Percentiles rank a stretch among this genome's conserved stretches.
Evolutionary conservation across 164 flowering plant genomes (phyloP).

Genomic region (Tinospora cordifolia): DNA sequence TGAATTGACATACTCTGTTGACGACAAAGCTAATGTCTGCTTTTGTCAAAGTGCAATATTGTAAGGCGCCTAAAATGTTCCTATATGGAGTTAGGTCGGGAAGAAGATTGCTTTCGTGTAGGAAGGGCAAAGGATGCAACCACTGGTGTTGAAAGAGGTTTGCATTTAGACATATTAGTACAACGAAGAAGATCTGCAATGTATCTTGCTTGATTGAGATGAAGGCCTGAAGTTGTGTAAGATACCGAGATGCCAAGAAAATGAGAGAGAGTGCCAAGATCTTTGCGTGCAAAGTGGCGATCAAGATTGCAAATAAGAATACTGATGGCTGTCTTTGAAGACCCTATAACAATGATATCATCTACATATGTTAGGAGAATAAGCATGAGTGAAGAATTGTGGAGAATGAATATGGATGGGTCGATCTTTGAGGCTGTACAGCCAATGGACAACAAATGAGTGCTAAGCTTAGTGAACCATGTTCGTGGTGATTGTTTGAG

Average conservation of each 20-base stretch:
- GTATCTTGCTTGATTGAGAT: too few species aligned
- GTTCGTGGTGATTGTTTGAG: slow-evolving; percentile 3
- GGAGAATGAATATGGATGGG: neutral
- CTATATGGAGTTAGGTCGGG: neutral
- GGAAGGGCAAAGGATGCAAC: too few species aligned
- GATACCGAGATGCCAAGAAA: too few species aligned
- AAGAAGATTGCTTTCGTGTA: neutral
- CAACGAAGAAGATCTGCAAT: neutral
- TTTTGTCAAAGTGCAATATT: neutral
- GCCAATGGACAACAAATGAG: neutral
- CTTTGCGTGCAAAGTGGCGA: too few species aligned
- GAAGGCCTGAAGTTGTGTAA: too few species aligned
- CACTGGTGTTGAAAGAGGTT: neutral
- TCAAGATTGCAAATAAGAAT: neutral
- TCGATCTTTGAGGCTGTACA: neutral
- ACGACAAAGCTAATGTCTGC: neutral
- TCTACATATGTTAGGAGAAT: neutral
- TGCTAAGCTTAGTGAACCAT: neutral
- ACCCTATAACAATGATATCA: neutral
- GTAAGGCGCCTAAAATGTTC: neutral
- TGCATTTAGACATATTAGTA: neutral
- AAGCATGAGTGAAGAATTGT: too few species aligned
- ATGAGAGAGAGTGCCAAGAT: too few species aligned
- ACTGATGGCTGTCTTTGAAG: too few species aligned
- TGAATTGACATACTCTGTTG: neutral